Conservation (phyloP, 2,329 filamentous ascomycete genomes). For the Teratosphaeria gauchensis region DNA sequence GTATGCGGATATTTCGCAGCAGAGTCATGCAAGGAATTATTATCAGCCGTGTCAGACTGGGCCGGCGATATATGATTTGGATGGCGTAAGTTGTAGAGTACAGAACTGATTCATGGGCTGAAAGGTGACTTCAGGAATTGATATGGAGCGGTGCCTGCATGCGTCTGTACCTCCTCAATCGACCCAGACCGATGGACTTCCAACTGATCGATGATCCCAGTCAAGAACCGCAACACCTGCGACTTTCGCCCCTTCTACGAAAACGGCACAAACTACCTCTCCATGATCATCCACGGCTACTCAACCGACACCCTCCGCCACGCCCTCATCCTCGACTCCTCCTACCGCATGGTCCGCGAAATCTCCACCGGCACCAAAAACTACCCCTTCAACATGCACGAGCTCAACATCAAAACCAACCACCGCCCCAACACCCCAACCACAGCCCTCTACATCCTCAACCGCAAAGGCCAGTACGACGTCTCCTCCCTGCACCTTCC, state of each 20-base stretch:
- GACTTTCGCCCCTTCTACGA: neutral
- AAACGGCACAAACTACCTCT: constrained; percentile 1
- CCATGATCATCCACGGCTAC: constrained; percentile 3
- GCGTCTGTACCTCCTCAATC: neutral
- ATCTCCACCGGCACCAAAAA: neutral
- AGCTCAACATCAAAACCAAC: constrained; percentile 22
- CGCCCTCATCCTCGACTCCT: constrained; percentile 5
- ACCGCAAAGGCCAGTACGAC: constrained; percentile 24
- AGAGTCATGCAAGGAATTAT: neutral
- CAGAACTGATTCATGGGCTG: neutral
- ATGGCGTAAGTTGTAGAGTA: neutral
- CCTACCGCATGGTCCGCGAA: constrained; percentile 2
- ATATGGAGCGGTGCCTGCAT: constrained; percentile 1
- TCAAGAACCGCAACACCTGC: neutral
- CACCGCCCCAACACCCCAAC: constrained; percentile 17
- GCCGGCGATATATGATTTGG: neutral
- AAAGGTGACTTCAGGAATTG: neutral
- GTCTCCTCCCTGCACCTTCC: neutral
- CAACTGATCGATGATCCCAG: neutral
- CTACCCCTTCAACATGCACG: constrained; percentile 27
- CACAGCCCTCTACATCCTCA: constrained; percentile 16
- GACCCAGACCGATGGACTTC: too few relatives aligned
- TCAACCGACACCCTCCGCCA: constrained; percentile 1
- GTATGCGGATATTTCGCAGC: neutral
- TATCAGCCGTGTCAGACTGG: constrained; percentile 1